Base-by-base conservation (phyloP, 2,329 filamentous ascomycete genomes). In the Fusarium paranaense region DNA sequence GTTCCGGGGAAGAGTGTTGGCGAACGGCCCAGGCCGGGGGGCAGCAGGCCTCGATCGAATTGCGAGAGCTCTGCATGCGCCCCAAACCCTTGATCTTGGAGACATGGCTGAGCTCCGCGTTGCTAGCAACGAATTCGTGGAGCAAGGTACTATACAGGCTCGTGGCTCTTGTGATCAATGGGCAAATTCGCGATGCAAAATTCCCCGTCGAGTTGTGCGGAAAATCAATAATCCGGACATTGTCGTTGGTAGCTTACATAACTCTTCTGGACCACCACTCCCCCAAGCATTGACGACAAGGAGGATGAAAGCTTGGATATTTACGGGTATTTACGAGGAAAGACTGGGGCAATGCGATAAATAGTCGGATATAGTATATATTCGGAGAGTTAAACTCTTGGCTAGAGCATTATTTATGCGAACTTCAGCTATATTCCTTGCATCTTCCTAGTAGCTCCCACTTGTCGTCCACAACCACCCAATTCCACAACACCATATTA, bases 1-100 rank as follows among this genome's bases (percentile, higher is more conserved):
- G 50, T 71, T 63, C 42, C 61, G 73, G 52, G 72, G 71, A 64
- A 76, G 70, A 45, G 76, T 64, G 35, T 60, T 76, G 47, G 76
- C 57, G 58, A 80, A 74, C 22, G 70, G 70, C 59, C 76, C 64
- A 33, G 76, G 67, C 59, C 76, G 72, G 62, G 75, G 72, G 66
- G 76, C 72, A 61, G 63, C 71, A 75, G 78, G 76, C 64, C 77
- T 75, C 75, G 79, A 76, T 38, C 75, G 78, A 69, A 81, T 64
- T 62, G 79, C 79, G 59, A 83, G 75, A 76, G 78, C 75, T 78
- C 80, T 80, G 65, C 82, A 82, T 72, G 78, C 81, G 40, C 79
- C 79, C 81, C 79, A 82, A 65, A 82, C 69, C 68, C 78, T 78
- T 67, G 79, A 75, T 76, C 78, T 78, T 66, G 81, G 73, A 79